Conservation (phyloP, 176 grass and related monocot genomes). For the Dendrocalamus sinicus region DNA sequence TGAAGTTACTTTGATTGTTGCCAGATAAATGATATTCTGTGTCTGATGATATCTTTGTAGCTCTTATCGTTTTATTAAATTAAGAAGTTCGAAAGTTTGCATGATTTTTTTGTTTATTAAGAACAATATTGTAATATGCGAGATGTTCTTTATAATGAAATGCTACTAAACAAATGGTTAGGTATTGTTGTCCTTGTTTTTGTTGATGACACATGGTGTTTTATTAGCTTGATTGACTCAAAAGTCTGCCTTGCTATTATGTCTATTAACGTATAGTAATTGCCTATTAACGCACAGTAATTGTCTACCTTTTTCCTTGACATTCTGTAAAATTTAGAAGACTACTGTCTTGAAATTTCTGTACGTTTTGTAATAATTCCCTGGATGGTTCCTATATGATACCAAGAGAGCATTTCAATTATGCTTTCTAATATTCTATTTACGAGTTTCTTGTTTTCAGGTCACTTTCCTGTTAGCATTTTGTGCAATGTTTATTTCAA, state of each 20-base stretch:
- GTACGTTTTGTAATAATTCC: not conserved
- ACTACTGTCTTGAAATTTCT: not conserved
- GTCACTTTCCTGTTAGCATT: conserved; percentile 5
- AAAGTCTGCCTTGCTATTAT: not conserved
- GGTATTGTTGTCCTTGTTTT: conserved; percentile 1
- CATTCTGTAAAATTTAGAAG: not conserved
- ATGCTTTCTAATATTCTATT: conserved; percentile 2
- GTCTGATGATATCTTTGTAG: not conserved
- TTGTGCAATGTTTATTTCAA: not conserved
- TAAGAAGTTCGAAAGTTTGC: not conserved
- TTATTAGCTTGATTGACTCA: conserved; percentile 1
- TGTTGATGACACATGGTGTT: not conserved
- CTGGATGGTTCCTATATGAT: not conserved
- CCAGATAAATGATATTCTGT: conserved; percentile 1
- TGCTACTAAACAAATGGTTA: not conserved
- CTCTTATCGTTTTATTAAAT: not conserved
- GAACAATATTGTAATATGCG: not conserved
- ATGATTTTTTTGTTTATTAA: not conserved
- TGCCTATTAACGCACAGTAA: not conserved
- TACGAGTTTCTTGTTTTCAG: conserved; percentile 1
- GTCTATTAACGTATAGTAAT: not conserved
- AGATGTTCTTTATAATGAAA: not conserved
- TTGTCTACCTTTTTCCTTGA: not conserved
- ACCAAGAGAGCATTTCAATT: not conserved
- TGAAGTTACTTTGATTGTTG: not conserved